Percentiles rank a stretch among this genome's conserved stretches.
Evolutionary conservation across 768 basidiomycete species (phyloP).

Genomic region (Rhizopogon salebrosus): DNA sequence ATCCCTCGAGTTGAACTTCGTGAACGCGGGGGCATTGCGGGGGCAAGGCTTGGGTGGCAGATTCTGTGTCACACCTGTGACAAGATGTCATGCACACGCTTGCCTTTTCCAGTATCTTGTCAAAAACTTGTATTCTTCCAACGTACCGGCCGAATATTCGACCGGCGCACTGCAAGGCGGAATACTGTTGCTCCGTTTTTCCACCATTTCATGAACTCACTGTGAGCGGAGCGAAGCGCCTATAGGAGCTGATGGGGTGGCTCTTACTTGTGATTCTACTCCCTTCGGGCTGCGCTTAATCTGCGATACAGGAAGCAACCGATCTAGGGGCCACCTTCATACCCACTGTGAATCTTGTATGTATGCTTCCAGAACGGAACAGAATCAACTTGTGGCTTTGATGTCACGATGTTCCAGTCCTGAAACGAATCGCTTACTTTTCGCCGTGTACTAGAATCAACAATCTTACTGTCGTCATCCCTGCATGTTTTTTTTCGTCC

Average conservation of each 20-base stretch:
- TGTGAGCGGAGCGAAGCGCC: background rate
- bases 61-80: conserved; percentile 3
- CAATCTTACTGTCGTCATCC: background rate
- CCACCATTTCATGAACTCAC: background rate
- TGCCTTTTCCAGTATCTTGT: background rate
- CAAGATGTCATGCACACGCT: conserved; percentile 9
- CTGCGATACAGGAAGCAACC: conserved; percentile 19
- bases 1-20: conserved; percentile 6
- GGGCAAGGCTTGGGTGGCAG: too few species aligned
- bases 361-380: conserved; percentile 28
- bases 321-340: conserved; percentile 31
- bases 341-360: conserved; percentile 14
- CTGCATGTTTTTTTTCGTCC: background rate
- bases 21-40: conserved; percentile 5
- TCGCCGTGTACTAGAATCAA: background rate
- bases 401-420: conserved; percentile 9
- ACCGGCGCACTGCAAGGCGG: conserved; percentile 1
- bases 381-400: conserved; percentile 10
- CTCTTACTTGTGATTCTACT: conserved; percentile 7
- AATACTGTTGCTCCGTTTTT: background rate
- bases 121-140: background rate
- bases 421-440: conserved; percentile 1
- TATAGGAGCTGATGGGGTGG: background rate
- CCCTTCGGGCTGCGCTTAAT: conserved; percentile 19
- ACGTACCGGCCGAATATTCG: background rate